Conservation (phyloP, 1,139 yeast species). For the Blastobotrys persicus region DNA sequence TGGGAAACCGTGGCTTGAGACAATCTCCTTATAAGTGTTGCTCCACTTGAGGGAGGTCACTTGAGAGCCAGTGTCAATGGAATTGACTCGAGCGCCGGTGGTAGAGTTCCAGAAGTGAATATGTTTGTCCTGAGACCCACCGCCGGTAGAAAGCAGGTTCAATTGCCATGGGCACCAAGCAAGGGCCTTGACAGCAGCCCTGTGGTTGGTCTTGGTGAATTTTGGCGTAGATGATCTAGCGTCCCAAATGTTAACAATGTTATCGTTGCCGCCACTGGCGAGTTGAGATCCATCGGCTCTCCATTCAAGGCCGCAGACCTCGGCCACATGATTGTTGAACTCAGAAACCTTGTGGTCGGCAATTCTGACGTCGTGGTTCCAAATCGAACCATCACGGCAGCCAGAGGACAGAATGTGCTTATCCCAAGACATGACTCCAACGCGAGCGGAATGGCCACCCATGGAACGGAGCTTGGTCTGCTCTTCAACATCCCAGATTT, state of each 20-base stretch:
- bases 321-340: slow-evolving; percentile 72
- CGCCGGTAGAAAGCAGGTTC: slow-evolving; percentile 88
- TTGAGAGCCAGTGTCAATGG: slow-evolving; percentile 91
- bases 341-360: slow-evolving; percentile 68
- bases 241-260: slow-evolving; percentile 93
- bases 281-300: slow-evolving; percentile 79
- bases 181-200: slow-evolving; percentile 93
- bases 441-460: slow-evolving; percentile 66
- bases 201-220: slow-evolving; percentile 74
- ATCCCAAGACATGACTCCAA: slow-evolving; percentile 86
- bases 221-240: slow-evolving; percentile 72
- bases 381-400: slow-evolving; percentile 75
- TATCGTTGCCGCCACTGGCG: slow-evolving; percentile 94
- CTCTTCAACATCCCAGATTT: slow-evolving; percentile 92
- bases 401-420: slow-evolving; percentile 81
- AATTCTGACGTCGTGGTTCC: slow-evolving; percentile 90
- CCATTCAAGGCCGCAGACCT: slow-evolving; percentile 91
- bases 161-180: slow-evolving; percentile 93
- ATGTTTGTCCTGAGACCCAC: slow-evolving; percentile 87
- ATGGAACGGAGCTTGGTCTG: slow-evolving; percentile 73
- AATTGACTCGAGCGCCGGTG: slow-evolving; percentile 82
- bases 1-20: slow-evolving; percentile 94
- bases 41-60: slow-evolving; percentile 95
- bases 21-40: slow-evolving; percentile 72
- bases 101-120: slow-evolving; percentile 96